Base-by-base conservation (phyloP, 177 flowering plant genomes). In the Vitis hybrid region DNA sequence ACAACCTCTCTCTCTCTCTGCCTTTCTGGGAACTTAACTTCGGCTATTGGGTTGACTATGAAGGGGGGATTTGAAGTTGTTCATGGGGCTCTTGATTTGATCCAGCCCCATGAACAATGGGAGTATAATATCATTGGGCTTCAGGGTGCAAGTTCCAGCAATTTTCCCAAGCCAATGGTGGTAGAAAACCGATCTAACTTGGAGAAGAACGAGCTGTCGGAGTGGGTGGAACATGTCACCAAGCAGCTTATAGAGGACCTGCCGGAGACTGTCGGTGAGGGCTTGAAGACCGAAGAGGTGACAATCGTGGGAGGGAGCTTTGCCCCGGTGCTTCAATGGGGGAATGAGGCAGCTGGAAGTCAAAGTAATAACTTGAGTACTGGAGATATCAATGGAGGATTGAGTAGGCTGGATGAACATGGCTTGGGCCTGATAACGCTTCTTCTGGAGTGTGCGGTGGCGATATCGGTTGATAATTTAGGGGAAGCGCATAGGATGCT, bases 401-500 rank as follows among this genome's bases (percentile, higher is more conserved):
- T 67, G 66, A 80, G 74, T 60, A 78, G 66, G 52, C 3, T 64
- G 56, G 82, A 85, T 51, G 84, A 82, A n/a, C 77, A 72, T 30
- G 87, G 84, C 0, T 56, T 90, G 64, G 73, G 64, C 65, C 74
- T 86, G 21, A 74, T 90, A 11, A 77, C 84, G 9, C 82, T 76
- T 19, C 87, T 90, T 11, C 66, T 90, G 4, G 96, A 90, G 55
- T 89, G 88, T 71, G 93, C 90, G 0, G 91, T 87, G 12, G 89
- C 91, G 4, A 84, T 90, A 2, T 89, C 96, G 0, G 87, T 89
- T 3, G 90, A 90, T 19, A 87, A 91, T 59, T 68, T 91, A 9
- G 81, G 82, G 1, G 89, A 88, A 67, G 93, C 93, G 57, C 92
- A 86, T 65, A 73, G 82, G 60, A 82, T 86, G 84, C 52, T 83